These are phyloP conservation scores for Takashimella koratensis DNA, from an alignment of 1,284 basidiomycete species.

Conservation along the genomic window DNA sequence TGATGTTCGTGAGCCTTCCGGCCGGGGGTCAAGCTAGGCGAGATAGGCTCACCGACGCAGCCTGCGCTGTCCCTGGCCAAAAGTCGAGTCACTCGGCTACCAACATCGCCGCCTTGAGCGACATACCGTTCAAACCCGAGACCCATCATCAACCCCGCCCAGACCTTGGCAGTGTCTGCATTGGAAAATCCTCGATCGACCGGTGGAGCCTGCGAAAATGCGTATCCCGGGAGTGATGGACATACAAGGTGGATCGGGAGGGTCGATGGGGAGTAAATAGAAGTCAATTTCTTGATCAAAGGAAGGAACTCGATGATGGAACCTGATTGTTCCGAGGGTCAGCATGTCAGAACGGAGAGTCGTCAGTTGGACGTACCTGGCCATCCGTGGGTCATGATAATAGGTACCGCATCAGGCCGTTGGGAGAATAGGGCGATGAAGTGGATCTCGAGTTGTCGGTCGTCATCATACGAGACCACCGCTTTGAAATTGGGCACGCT, in stretches of 20 bases:
- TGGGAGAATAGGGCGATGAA: conserved; percentile 38
- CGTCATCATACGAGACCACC: conserved; percentile 10
- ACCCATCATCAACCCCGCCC: conserved; percentile 42
- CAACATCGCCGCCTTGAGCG: conserved; percentile 48
- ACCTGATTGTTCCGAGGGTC: too few relatives aligned
- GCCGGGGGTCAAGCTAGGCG: too few relatives aligned
- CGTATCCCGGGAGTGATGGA: conserved; percentile 40
- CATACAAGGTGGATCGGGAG: conserved; percentile 34
- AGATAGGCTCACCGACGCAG: conserved; percentile 34
- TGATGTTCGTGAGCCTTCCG: too few relatives aligned
- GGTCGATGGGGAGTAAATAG: conserved; percentile 25
- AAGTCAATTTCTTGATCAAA: conserved; percentile 23
- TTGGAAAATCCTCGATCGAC: conserved; percentile 35
- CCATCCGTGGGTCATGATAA: conserved; percentile 47
- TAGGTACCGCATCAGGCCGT: conserved; percentile 33
- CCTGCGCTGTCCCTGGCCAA: conserved; percentile 21
- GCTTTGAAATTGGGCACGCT: conserved; percentile 28
- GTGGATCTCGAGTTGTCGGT: conserved; percentile 28
- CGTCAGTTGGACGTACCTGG: too few relatives aligned
- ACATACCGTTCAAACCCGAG: conserved; percentile 49
- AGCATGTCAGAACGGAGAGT: too few relatives aligned
- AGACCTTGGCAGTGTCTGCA: conserved; percentile 31
- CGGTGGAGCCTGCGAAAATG: conserved; percentile 38
- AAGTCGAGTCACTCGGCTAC: conserved; percentile 28
- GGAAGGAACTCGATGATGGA: conserved; percentile 42